Percentiles rank a stretch among this genome's conserved stretches.
These are phyloP conservation scores for Xylaria bambusicola DNA, from an alignment of 495 filamentous ascomycete species.

Conservation along the genomic window DNA sequence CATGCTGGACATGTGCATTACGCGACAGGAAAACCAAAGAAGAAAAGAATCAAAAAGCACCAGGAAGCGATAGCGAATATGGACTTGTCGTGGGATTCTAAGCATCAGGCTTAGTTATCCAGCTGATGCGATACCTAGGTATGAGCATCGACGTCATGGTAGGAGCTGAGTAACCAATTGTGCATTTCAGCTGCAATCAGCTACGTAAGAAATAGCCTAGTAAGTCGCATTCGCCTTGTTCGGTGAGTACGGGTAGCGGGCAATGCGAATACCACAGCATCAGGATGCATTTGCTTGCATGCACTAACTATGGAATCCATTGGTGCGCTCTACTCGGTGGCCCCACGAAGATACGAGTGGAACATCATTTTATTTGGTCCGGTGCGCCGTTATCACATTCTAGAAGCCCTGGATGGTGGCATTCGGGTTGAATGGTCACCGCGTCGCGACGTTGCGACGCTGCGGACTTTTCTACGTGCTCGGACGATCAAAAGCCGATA, in stretches of 20 bases:
- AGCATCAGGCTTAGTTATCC: neutral
- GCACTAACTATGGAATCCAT: neutral
- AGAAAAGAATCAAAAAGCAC: neutral
- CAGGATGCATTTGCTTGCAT: neutral
- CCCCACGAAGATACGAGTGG: neutral
- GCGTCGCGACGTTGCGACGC: neutral
- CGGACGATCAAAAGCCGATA: neutral
- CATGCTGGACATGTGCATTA: constrained; percentile 8
- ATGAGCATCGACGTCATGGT: neutral
- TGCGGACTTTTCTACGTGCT: neutral
- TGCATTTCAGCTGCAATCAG: too few relatives aligned
- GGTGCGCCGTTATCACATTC: neutral
- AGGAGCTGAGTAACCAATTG: constrained; percentile 1
- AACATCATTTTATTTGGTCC: neutral
- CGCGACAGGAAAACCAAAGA: neutral
- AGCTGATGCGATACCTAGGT: neutral
- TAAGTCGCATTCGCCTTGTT: neutral
- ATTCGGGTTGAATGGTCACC: neutral
- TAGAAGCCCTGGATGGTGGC: neutral
- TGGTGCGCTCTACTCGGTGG: neutral
- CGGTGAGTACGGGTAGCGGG: neutral
- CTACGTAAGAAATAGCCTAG: neutral
- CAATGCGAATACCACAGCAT: neutral
- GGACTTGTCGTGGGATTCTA: neutral
- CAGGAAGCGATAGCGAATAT: neutral